Base-by-base conservation (phyloP, 2,329 filamentous ascomycete genomes). In the Exophiala spinifera region DNA sequence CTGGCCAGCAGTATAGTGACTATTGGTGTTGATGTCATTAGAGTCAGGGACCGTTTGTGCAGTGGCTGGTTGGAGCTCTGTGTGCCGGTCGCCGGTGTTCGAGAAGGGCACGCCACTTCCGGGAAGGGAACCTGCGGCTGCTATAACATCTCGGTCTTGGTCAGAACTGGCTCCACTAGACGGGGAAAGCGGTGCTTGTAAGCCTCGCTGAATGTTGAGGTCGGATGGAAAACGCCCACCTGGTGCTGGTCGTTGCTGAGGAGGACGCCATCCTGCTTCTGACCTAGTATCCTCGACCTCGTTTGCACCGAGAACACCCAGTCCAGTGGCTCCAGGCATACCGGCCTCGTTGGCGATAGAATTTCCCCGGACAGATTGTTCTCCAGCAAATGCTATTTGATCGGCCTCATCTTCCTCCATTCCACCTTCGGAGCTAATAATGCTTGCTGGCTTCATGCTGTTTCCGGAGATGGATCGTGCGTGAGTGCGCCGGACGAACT, bases 201-300 rank as follows among this genome's bases (percentile, higher is more conserved):
- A 85, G 79, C 88, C 86, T 77, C 89, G 85, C 72, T 91, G 88
- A 71, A 95, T 82, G 76, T 91, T 85, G 66, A 97, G 78, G 78
- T 96, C 91, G 75, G 89, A 95, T 75, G 92, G 92, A 77, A 99
- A 99, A 73, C 91, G 85, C 79, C 92, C 92, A 85, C 91, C 92
- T 85, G 90, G 86, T 81, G 89, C 84, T 69, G 89, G 88, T 72
- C 91, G 85, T 72, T 81, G 81, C 65, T 81, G 77, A 64, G 67
- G 68, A 47, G 70, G 67, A 56, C 62, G 62, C 64, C 72, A 69
- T 51, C 72, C 69, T 57, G 60, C 56, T 48, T 62, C 61, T n/a
- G 61, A 63, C 42, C 57, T 56, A 48, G 52, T 46, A 51, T 64
- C 62, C 60, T 67, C 58, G 61, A 61, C 54, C 45, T 51, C 53